Base-by-base conservation (phyloP, 2,329 filamentous ascomycete species). In the Saccharata proteae region DNA sequence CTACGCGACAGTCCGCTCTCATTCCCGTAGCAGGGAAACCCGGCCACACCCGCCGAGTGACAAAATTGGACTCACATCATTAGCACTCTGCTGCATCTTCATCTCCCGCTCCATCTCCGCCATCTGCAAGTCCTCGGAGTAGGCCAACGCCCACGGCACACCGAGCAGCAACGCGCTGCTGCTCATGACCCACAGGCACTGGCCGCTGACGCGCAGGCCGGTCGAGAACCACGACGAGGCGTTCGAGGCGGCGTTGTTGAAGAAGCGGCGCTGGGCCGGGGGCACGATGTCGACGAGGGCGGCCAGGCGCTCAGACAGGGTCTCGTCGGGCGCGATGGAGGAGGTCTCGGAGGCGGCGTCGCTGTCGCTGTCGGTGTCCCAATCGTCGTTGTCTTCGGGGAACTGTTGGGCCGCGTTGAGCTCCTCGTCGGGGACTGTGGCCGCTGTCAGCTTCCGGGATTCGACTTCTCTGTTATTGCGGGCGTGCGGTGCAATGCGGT, bases 71-170 rank as follows among this genome's bases (percentile, higher is more conserved):
- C 65, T 47, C 49, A 78, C 74, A 66, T 93, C 83, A 52, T 80
- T 78, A 41, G 84, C 84, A 51, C 80, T 74, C 71, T 93, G 83
- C 58, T 90, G 80, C 83, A 93, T 90, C 59, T 80, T 77, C 73
- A 86, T 85, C 66, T 94, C 88, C 59, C 85, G 77, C 74, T 98
- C 90, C 84, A 94, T 92, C 67, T 93, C 88, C 43, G 88, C 69
- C 56, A 93, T 76, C 67, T 93, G 83, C 69, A 94, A 85, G 67
- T 98, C 90, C 68, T 98, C 90, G 41, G 80, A 77, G 55, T 85
- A 88, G 36, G 85, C 88, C 45, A 98, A 67, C 37, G 85, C 86
- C 69, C 85, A 96, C 34, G 90, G 90, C 30, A 96, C 84, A 46
- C 85, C 86, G 41, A 96, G 64, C 54, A 98, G 66, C 52, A 98